A percentile compares a stretch with the other conserved stretches of the same genome.
phyloP scores from a whole-genome alignment of 2,329 filamentous ascomycete species.

The Apiospora malaysiana region DNA sequence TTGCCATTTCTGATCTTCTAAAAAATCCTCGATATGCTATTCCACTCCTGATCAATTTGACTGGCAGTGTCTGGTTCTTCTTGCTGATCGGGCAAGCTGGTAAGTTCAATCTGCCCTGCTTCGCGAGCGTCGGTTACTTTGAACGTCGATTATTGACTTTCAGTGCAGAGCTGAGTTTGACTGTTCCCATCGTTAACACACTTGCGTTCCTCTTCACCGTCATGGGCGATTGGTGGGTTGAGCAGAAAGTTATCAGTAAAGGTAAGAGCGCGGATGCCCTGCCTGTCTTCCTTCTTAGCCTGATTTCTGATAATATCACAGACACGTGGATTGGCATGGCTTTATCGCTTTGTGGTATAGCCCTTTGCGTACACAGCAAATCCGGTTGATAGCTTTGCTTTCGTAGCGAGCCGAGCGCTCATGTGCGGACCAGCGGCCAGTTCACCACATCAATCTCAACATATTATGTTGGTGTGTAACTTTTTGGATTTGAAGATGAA shows the following conservation, averaged over 20 bases:
- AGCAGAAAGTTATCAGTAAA: constrained; percentile 85
- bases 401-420: neutral
- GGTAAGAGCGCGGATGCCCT: constrained; percentile 54
- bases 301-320: constrained; percentile 39
- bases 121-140: neutral
- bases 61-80: constrained; percentile 96
- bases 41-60: constrained; percentile 85
- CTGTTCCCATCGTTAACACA: constrained; percentile 93
- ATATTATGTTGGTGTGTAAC: neutral
- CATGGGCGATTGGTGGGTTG: constrained; percentile 92
- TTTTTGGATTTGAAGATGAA: neutral
- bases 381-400: constrained; percentile 26
- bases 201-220: constrained; percentile 96
- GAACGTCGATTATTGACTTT: neutral
- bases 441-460: neutral
- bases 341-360: constrained; percentile 80
- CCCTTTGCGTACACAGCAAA: constrained; percentile 79
- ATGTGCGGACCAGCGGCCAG: neutral
- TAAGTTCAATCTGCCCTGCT: constrained; percentile 52
- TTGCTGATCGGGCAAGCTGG: constrained; percentile 90
- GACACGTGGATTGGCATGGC: constrained; percentile 86
- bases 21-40: constrained; percentile 83
- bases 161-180: constrained; percentile 80
- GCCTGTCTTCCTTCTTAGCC: neutral
- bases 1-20: constrained; percentile 79